phyloP scores from a whole-genome alignment of 441 rosid species.

The Caryocar brasiliense region DNA sequence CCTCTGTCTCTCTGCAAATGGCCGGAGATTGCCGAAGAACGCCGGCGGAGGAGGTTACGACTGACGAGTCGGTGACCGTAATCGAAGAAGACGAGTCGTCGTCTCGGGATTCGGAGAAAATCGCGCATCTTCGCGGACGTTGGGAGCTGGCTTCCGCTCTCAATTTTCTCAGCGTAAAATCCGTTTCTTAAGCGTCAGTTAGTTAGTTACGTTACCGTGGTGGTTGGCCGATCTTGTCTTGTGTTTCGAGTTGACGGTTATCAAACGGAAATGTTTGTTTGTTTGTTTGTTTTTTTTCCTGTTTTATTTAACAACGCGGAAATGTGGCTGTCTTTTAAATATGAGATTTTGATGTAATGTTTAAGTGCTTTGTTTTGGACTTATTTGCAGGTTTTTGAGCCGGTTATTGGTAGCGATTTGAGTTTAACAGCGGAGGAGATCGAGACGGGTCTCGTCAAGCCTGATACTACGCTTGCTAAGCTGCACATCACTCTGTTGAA shows the following conservation, averaged over 20 bases:
- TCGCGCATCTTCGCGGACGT: conserved; percentile 47
- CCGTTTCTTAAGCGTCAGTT: neutral
- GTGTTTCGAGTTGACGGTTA: too few relatives aligned
- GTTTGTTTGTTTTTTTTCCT: neutral
- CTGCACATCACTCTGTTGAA: conserved; percentile 63
- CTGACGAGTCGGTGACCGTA: conserved; percentile 4
- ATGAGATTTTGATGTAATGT: too few relatives aligned
- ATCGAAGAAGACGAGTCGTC: conserved; percentile 26
- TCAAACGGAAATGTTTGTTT: neutral
- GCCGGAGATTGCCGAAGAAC: conserved; percentile 23
- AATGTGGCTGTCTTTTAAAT: neutral
- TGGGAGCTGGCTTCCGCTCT: conserved; percentile 94
- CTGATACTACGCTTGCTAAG: conserved; percentile 38
- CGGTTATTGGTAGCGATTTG: conserved; percentile 41
- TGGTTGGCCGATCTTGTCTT: too few relatives aligned
- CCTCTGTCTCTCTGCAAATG: conserved; percentile 20
- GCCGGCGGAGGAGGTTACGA: too few relatives aligned
- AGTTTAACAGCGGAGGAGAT: conserved; percentile 66
- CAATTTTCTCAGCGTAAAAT: conserved; percentile 53
- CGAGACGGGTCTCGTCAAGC: conserved; percentile 53
- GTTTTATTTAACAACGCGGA: neutral
- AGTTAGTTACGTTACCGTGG: too few relatives aligned
- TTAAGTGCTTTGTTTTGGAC: neutral
- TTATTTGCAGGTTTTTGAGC: conserved; percentile 52
- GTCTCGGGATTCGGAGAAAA: conserved; percentile 24